Percentiles rank a stretch among this genome's conserved stretches.
These are phyloP conservation scores for Phaeosphaeria sp. DNA, from an alignment of 2,329 filamentous ascomycete species.

Conservation along the genomic window DNA sequence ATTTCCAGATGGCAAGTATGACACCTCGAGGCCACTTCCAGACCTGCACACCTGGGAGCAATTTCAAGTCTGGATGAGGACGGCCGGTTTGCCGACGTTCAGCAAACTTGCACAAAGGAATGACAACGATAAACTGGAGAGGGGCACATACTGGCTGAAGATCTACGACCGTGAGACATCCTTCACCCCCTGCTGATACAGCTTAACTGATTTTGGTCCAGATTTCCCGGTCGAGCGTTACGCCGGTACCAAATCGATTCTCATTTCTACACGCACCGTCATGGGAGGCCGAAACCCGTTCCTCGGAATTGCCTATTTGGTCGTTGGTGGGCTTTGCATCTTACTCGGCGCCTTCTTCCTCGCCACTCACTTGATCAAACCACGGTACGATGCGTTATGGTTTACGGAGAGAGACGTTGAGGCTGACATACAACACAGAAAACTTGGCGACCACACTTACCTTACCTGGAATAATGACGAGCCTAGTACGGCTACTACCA, in stretches of 20 bases:
- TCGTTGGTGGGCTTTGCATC: constrained; percentile 92
- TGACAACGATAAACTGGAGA: constrained; percentile 69
- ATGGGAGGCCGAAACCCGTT: constrained; percentile 96
- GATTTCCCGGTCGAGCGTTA: constrained; percentile 82
- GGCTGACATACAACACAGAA: constrained; percentile 61
- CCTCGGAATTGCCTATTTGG: constrained; percentile 93
- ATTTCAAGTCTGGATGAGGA: constrained; percentile 99
- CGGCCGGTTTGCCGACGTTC: constrained; percentile 90
- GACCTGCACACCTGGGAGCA: constrained; percentile 77
- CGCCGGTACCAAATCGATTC: constrained; percentile 85
- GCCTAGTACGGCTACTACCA: constrained; percentile 62
- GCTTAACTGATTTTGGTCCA: constrained; percentile 50
- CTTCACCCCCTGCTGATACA: background rate
- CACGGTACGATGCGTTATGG: constrained; percentile 68
- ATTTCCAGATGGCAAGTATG: constrained; percentile 73
- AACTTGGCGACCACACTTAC: constrained; percentile 97
- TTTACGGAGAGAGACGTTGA: background rate
- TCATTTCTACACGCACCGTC: constrained; percentile 87
- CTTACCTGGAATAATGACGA: constrained; percentile 89
- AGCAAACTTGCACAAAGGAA: constrained; percentile 92
- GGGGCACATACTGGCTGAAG: constrained; percentile 77
- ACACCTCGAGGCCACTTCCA: constrained; percentile 67
- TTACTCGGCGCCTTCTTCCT: constrained; percentile 88
- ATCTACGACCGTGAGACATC: constrained; percentile 75
- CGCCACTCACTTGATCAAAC: constrained; percentile 87